Evolutionary conservation across 2,329 filamentous ascomycete genomes (phyloP), one percentile per base, ranked within the genome.

Genomic region (Cladorrhinum sp.): DNA sequence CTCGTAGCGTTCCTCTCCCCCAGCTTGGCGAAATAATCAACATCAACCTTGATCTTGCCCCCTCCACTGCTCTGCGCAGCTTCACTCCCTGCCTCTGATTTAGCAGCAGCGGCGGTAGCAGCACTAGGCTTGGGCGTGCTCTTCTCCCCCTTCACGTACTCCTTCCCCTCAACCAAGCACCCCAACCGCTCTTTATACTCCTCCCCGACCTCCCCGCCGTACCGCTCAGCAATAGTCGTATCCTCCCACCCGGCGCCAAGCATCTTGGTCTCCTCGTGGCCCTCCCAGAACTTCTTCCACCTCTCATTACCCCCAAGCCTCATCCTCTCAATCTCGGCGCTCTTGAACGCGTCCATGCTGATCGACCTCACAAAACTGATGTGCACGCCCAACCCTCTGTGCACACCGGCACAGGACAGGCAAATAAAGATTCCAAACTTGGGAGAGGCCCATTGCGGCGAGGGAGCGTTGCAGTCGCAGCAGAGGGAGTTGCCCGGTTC

Each of bases 341-440:
- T 86, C 76, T 99, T 99, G 82, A 99, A 98, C 60, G 92, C 92
- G 79, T 99, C 95, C 95, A 99, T 99, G 64, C 92, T 96, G 72
- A 98, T 95, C 71, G 90, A 95, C 62, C 95, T 90, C 66, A 99
- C 93, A 78, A 99, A 99, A 73, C 92, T 96, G 75, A 99, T 96
- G 80, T 99, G 95, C 36, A 99, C 95, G 64, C 95, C 95, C 28
- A 99, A 86, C 2, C 92, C 92, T 65, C 95, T 90, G 78, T 99
- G 95, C 57, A 95, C 91, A 69, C 95, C 95, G 33, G 93, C 94
- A 80, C 95, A 99, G 65, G 89, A 91, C 57, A 99, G 87, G 77
- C 95, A 99, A 82, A 99, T 97, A 80, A 99, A 99, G 75, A 96
- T 91, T 73, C 94, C 94, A 74, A 99, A 96, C 77, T 99, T 99